Conservation (phyloP, 768 basidiomycete species). For the Agaricus blazei region DNA sequence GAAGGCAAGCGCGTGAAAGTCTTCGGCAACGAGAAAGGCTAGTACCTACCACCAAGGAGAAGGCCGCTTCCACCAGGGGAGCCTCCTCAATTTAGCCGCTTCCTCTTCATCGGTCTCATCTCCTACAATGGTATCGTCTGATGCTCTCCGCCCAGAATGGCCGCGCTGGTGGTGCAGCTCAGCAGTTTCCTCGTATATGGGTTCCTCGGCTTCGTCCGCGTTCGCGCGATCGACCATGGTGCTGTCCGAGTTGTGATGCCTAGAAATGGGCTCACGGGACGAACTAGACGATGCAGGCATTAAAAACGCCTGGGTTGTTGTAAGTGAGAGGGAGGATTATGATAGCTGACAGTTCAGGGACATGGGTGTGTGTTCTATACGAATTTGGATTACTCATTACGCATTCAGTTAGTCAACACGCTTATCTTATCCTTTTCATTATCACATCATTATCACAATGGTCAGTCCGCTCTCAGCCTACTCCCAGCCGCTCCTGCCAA, state of each 20-base stretch:
- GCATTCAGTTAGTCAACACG: not conserved
- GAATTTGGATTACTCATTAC: slow-evolving; percentile 8
- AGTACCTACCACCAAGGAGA: slow-evolving; percentile 63
- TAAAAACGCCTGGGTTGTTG: not conserved
- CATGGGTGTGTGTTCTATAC: too few relatives aligned
- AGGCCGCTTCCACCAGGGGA: slow-evolving; percentile 75
- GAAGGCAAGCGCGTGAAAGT: slow-evolving; percentile 3
- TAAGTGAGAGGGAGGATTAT: not conserved
- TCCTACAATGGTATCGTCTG: slow-evolving; percentile 13
- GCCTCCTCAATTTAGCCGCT: slow-evolving; percentile 19
- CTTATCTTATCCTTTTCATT: slow-evolving; percentile 24
- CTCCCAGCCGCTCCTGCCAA: slow-evolving; percentile 5
- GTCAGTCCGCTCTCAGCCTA: slow-evolving; percentile 21
- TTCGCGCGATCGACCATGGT: slow-evolving; percentile 17
- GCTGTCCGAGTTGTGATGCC: not conserved
- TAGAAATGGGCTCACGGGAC: not conserved
- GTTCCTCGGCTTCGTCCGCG: slow-evolving; percentile 26
- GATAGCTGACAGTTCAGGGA: not conserved
- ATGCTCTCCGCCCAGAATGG: slow-evolving; percentile 28
- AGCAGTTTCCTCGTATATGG: slow-evolving; percentile 39
- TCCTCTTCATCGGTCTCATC: slow-evolving; percentile 24
- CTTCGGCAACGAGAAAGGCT: not conserved
- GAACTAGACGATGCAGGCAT: slow-evolving; percentile 1
- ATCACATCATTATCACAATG: slow-evolving; percentile 19
- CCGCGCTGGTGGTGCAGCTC: slow-evolving; percentile 44